Base-by-base conservation (phyloP, 2,329 filamentous ascomycete species). In the Pyrenophora tritici-repentis region DNA sequence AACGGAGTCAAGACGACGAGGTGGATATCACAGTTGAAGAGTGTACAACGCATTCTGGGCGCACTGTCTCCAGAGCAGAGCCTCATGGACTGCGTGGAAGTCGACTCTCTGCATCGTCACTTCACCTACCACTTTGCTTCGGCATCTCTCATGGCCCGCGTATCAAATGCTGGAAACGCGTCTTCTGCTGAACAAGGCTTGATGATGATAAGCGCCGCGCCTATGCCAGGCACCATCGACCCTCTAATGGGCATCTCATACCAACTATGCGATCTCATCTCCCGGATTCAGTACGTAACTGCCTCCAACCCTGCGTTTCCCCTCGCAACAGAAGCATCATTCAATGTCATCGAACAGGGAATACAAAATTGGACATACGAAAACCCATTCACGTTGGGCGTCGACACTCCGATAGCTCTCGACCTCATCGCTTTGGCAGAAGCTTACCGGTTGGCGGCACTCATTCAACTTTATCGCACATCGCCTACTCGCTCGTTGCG, bases 91-190 rank as follows among this genome's bases (percentile, higher is more conserved):
- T 68, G 63, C 9, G 59, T 68, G 47, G 69, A 72, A 34, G 57
- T 72, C 2, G 68, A 72, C 32, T 70, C 67, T 14, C 53, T 73
- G 6, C 67, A 67, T 36, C 60, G 70, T 1, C 70, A 73, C 53
- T 72, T 72, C 43, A 73, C 70, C 6, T 73, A 73, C 42, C 68
- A 73, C 47, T 68, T 70, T 40, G 67, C 64, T 10, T 70, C 68
- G 52, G 69, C 69, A 9, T 71, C 70, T 1, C 57, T 73, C 6
- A 72, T 73, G 69, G 59, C 65, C 1, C 55, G 62, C 26, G 66
- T 72, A 1, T 63, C 66, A 12, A 57, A 58, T 18, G 41, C 55
- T 6, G 46, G 59, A 3, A 26, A 60, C 5, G 42, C 55, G 2
- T 49, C 52, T 6, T 56, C 59, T 2, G 29, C 56, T 13, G 65